Evolutionary conservation across 1,139 yeast genomes (phyloP).

Genomic region (Hyphopichia burtonii): DNA sequence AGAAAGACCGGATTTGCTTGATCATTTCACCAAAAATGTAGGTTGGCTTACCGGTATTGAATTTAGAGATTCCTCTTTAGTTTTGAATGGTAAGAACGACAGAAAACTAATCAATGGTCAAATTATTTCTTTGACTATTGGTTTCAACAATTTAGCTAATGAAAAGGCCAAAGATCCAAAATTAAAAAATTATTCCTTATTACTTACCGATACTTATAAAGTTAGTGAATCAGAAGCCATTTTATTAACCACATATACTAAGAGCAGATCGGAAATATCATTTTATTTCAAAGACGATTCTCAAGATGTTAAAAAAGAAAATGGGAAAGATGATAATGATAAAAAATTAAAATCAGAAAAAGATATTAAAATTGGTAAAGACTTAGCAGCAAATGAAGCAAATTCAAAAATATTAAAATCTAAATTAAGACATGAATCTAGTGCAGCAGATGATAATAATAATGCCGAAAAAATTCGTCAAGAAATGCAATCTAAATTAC

Average conservation of each 20-base stretch:
- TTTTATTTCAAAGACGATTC: conserved; percentile 78
- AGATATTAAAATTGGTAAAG: conserved; percentile 32
- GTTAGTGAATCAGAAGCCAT: conserved; percentile 63
- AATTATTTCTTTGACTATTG: conserved; percentile 73
- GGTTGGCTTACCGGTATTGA: conserved; percentile 94
- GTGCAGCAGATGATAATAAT: conserved; percentile 61
- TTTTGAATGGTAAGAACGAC: conserved; percentile 73
- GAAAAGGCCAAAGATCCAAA: conserved; percentile 46
- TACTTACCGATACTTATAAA: conserved; percentile 81
- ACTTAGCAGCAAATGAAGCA: conserved; percentile 29
- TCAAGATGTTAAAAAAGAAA: conserved; percentile 32
- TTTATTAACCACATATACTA: conserved; percentile 73
- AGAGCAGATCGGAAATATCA: conserved; percentile 71
- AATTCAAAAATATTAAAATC: conserved; percentile 69
- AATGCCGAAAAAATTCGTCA: conserved; percentile 80
- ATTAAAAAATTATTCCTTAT: conserved; percentile 59
- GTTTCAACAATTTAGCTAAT: conserved; percentile 64
- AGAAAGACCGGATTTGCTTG: conserved; percentile 59
- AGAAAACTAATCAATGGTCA: conserved; percentile 70
- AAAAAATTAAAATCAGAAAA: conserved; percentile 32
- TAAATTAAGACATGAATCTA: conserved; percentile 75
- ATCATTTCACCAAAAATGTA: conserved; percentile 71
- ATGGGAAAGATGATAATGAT: conserved; percentile 16
- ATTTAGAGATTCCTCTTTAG: conserved; percentile 76
- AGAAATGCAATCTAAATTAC: conserved; percentile 79